Evolutionary conservation across 768 basidiomycete species (phyloP).

Genomic region (Mycena chlorophos): DNA sequence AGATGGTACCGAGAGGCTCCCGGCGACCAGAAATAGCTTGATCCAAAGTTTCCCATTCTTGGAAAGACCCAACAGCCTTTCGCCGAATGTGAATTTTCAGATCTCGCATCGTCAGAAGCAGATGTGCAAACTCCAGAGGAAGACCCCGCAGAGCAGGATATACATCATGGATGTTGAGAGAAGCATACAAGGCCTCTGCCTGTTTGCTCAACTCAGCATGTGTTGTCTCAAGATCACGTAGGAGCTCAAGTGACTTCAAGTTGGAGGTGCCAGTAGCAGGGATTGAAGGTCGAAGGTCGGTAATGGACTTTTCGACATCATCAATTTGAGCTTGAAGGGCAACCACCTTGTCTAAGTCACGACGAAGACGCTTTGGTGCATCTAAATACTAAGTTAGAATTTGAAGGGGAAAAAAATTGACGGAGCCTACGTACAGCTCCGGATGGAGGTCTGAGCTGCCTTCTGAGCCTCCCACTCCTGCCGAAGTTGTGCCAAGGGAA

Average conservation of each 20-base stretch:
- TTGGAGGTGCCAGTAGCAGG: not conserved
- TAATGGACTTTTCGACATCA: slow-evolving; percentile 24
- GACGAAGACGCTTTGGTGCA: slow-evolving; percentile 30
- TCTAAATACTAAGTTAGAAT: slow-evolving; percentile 21
- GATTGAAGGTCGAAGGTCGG: slow-evolving; percentile 13
- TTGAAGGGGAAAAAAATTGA: not conserved
- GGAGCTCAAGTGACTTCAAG: slow-evolving; percentile 8
- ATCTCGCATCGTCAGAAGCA: slow-evolving; percentile 36
- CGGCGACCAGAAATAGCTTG: slow-evolving; percentile 32
- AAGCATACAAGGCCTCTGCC: slow-evolving; percentile 34
- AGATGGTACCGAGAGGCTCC: slow-evolving; percentile 33
- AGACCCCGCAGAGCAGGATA: slow-evolving; percentile 36
- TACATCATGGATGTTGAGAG: slow-evolving; percentile 33
- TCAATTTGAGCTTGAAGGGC: slow-evolving; percentile 32
- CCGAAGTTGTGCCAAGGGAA: slow-evolving; percentile 23
- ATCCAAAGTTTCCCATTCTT: slow-evolving; percentile 39
- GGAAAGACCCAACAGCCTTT: slow-evolving; percentile 34
- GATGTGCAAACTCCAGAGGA: slow-evolving; percentile 30
- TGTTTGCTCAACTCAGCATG: slow-evolving; percentile 24
- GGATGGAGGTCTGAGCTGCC: slow-evolving; percentile 30
- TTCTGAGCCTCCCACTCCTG: slow-evolving; percentile 37
- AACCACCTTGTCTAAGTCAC: slow-evolving; percentile 34
- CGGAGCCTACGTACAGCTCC: slow-evolving; percentile 26
- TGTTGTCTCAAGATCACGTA: slow-evolving; percentile 24
- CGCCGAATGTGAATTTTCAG: slow-evolving; percentile 41